Percentiles rank a stretch among this genome's conserved stretches.
phyloP scores from a whole-genome alignment of 805 yeast species.

The Priceomyces medius region DNA sequence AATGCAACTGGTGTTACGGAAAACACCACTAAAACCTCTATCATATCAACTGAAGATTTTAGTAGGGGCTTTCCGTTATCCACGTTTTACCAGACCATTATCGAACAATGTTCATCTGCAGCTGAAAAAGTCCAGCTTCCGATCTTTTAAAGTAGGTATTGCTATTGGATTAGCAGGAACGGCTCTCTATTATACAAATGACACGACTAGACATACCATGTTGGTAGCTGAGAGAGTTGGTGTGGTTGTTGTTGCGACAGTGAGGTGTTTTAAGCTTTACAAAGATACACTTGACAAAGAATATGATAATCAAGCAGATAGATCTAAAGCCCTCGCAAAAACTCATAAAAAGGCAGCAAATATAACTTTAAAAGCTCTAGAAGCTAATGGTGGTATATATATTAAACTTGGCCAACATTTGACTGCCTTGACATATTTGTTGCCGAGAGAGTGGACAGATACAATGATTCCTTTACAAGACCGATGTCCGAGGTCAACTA shows the following conservation, averaged over 20 bases:
- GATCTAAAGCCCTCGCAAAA: conserved; percentile 50
- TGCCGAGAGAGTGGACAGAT: conserved; percentile 93
- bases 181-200: conserved; percentile 36
- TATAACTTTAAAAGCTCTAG: conserved; percentile 76
- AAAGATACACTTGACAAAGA: conserved; percentile 49
- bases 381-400: conserved; percentile 86
- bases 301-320: conserved; percentile 44
- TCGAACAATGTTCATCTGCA: neutral
- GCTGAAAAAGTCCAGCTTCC: conserved; percentile 7
- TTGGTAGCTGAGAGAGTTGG: conserved; percentile 51
- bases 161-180: conserved; percentile 30
- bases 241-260: conserved; percentile 66
- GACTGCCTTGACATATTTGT: conserved; percentile 84
- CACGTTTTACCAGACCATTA: neutral
- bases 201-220: conserved; percentile 32
- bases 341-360: conserved; percentile 78
- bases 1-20: neutral
- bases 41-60: neutral
- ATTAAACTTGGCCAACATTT: conserved; percentile 95
- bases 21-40: neutral
- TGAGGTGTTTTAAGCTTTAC: conserved; percentile 72
- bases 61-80: neutral
- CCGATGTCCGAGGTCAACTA: conserved; percentile 77
- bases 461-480: conserved; percentile 94
- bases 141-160: conserved; percentile 22